phyloP scores from a whole-genome alignment of 306 rosid genomes.

The Cicer arietinum region DNA sequence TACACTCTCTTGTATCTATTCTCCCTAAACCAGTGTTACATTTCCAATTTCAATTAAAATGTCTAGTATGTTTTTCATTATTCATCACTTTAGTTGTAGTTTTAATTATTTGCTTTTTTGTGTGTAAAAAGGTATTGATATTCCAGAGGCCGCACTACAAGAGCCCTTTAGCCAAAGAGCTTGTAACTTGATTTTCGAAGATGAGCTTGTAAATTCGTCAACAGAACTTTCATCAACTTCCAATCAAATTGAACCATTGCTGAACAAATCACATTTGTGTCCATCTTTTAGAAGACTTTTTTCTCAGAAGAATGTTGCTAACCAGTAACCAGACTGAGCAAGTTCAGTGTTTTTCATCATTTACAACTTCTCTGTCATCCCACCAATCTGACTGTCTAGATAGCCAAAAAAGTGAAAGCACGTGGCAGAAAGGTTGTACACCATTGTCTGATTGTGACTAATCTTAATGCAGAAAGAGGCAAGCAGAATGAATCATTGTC shows the following conservation, averaged over 20 bases:
- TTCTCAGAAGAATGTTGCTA: slow-evolving; percentile 44
- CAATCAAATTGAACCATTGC: slow-evolving; percentile 41
- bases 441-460: slow-evolving; percentile 34
- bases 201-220: slow-evolving; percentile 44
- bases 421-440: slow-evolving; percentile 38
- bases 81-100: background rate
- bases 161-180: slow-evolving; percentile 61
- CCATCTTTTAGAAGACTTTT: slow-evolving; percentile 51
- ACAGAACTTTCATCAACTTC: slow-evolving; percentile 38
- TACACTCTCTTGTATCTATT: no score
- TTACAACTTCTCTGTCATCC: slow-evolving; percentile 37
- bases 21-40: no score
- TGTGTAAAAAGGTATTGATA: slow-evolving; percentile 58
- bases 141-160: slow-evolving; percentile 72
- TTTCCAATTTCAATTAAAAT: no score
- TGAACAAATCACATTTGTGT: slow-evolving; percentile 41
- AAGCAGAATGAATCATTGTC: slow-evolving; percentile 45
- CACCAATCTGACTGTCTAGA: slow-evolving; percentile 41
- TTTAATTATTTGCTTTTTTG: background rate
- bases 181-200: slow-evolving; percentile 37
- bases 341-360: slow-evolving; percentile 40
- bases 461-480: slow-evolving; percentile 39
- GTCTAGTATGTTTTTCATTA: no score
- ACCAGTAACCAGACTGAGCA: slow-evolving; percentile 37
- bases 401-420: slow-evolving; percentile 37